These are phyloP conservation scores for Chlamydomonas applanata DNA, from an alignment of 139 green algal genomes.

Conservation along the genomic window DNA sequence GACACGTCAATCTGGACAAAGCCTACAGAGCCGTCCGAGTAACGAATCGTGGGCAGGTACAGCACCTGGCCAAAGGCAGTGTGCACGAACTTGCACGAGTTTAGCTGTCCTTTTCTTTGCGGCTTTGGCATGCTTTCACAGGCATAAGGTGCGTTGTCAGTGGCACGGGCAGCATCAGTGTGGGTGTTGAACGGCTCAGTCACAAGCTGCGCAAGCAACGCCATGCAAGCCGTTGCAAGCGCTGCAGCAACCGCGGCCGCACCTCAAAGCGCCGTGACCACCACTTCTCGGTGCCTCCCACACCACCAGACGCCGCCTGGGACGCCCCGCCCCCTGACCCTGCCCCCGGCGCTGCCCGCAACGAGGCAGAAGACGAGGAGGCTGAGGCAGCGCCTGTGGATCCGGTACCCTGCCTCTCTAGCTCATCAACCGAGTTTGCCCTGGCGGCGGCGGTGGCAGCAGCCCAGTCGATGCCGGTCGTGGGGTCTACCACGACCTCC, in stretches of 20 bases:
- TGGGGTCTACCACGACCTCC: not conserved
- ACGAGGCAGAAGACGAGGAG: too few relatives aligned
- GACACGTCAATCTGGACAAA: conserved; percentile 52
- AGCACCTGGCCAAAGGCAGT: too few relatives aligned
- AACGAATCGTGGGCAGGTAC: conserved; percentile 34
- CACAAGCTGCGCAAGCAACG: too few relatives aligned
- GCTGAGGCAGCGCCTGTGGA: too few relatives aligned
- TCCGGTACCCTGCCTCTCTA: too few relatives aligned
- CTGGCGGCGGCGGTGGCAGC: not conserved
- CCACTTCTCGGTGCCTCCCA: not conserved
- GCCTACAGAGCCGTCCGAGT: conserved; percentile 38
- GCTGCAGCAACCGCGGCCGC: too few relatives aligned
- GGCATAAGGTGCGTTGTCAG: too few relatives aligned
- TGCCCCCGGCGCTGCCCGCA: not conserved
- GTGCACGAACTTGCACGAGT: conserved; percentile 10
- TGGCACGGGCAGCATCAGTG: not conserved
- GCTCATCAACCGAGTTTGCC: too few relatives aligned
- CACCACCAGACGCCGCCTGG: not conserved
- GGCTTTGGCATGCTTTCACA: too few relatives aligned
- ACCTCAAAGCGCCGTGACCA: conserved; percentile 5
- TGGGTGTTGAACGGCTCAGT: not conserved
- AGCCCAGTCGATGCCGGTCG: conserved; percentile 1
- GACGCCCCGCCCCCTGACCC: not conserved
- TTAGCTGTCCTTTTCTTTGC: not conserved
- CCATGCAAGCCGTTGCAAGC: too few relatives aligned